These are phyloP conservation scores for Alternaria sp. DNA, from an alignment of 2,329 filamentous ascomycete species.

Conservation along the genomic window DNA sequence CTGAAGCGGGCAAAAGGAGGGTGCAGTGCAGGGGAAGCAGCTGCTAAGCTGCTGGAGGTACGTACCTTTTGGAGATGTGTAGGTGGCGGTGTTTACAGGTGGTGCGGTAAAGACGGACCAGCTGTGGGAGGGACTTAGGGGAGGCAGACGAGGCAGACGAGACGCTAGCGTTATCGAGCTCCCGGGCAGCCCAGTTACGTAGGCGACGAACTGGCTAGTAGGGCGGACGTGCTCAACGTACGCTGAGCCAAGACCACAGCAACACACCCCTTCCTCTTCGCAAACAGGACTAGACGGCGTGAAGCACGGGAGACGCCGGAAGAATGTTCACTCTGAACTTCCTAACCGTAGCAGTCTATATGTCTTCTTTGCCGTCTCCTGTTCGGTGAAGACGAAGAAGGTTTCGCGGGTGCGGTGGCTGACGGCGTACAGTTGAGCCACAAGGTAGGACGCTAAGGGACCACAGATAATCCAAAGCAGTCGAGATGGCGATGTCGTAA, in stretches of 20 bases:
- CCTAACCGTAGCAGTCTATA: background rate
- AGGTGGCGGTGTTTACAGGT: background rate
- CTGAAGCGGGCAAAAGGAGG: background rate
- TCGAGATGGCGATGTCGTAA: background rate
- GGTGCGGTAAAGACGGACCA: background rate
- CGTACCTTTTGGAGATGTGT: constrained; percentile 1
- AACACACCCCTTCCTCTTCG: background rate
- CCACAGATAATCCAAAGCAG: background rate
- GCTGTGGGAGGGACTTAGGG: background rate
- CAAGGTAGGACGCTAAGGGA: background rate
- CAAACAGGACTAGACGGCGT: background rate
- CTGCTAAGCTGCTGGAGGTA: background rate
- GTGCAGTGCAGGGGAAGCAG: background rate
- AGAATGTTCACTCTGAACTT: background rate
- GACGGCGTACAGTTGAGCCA: background rate
- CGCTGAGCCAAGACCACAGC: background rate
- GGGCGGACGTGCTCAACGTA: constrained; percentile 7
- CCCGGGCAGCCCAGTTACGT: background rate
- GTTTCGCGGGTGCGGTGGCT: background rate
- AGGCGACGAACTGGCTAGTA: background rate
- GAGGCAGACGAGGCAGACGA: constrained; percentile 1
- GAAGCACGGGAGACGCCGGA: constrained; percentile 1
- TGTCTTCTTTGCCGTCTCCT: background rate
- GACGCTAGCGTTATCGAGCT: constrained; percentile 8
- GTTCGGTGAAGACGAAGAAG: background rate